phyloP scores from a whole-genome alignment of 1,284 basidiomycete genomes.

The Malassezia nana region DNA sequence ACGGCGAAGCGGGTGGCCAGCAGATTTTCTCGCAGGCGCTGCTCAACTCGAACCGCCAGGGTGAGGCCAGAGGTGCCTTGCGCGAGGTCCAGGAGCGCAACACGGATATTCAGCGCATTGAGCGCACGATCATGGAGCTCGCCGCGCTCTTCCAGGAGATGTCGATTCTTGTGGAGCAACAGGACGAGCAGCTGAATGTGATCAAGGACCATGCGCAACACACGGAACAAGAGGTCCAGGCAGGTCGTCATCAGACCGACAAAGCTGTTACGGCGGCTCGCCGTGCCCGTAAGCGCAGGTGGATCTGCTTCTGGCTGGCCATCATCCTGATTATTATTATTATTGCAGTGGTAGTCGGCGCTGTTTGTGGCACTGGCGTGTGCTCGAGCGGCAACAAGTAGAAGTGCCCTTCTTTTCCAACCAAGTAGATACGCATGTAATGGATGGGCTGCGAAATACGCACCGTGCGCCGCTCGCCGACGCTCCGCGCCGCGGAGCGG shows the following conservation, averaged over 20 bases:
- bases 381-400: slow-evolving; percentile 4
- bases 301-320: slow-evolving; percentile 42
- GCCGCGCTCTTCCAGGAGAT: slow-evolving; percentile 74
- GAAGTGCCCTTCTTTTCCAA: background rate
- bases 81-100: slow-evolving; percentile 84
- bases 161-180: slow-evolving; percentile 45
- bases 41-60: slow-evolving; percentile 65
- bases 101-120: slow-evolving; percentile 75
- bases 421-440: background rate
- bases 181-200: slow-evolving; percentile 44
- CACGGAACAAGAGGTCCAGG: slow-evolving; percentile 30
- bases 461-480: too few relatives aligned
- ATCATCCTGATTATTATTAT: slow-evolving; percentile 34
- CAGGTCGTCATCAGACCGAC: slow-evolving; percentile 52
- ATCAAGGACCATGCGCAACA: slow-evolving; percentile 27
- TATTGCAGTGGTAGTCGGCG: slow-evolving; percentile 30
- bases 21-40: slow-evolving; percentile 84
- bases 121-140: slow-evolving; percentile 74
- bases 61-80: slow-evolving; percentile 71
- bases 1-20: slow-evolving; percentile 59
- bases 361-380: slow-evolving; percentile 24
- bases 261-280: slow-evolving; percentile 64
- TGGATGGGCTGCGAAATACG: too few relatives aligned
- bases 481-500: too few relatives aligned
- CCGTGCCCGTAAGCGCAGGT: slow-evolving; percentile 63